These are phyloP conservation scores for Thelonectria olida DNA, from an alignment of 2,329 filamentous ascomycete species.

Conservation along the genomic window DNA sequence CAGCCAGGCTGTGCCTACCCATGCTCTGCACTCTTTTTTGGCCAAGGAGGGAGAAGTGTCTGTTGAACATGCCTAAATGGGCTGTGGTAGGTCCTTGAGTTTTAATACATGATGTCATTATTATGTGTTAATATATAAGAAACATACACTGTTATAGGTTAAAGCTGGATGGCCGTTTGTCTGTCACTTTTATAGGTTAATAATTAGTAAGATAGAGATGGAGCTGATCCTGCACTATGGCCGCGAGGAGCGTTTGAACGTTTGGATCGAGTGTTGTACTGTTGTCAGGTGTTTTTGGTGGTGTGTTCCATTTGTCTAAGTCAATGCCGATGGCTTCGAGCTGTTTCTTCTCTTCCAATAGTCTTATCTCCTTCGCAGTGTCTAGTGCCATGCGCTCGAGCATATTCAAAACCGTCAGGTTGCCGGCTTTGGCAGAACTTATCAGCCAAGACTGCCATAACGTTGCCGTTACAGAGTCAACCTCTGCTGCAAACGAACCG, in stretches of 20 bases:
- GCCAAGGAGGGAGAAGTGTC: too few relatives aligned
- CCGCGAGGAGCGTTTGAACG: not conserved
- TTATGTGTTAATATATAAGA: too few relatives aligned
- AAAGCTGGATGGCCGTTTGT: too few relatives aligned
- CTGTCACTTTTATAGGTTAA: too few relatives aligned
- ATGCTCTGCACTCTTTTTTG: too few relatives aligned
- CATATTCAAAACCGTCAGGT: not conserved
- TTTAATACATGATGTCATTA: too few relatives aligned
- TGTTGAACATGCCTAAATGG: too few relatives aligned
- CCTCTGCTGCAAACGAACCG: not conserved
- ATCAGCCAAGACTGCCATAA: not conserved
- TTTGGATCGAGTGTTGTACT: not conserved
- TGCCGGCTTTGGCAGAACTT: not conserved
- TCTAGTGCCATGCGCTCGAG: not conserved
- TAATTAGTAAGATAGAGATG: too few relatives aligned
- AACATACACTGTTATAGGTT: too few relatives aligned
- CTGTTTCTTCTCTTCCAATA: not conserved
- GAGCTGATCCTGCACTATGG: not conserved
- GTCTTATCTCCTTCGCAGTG: not conserved
- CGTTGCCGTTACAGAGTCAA: not conserved
- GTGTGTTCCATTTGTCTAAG: not conserved
- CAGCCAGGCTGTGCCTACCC: too few relatives aligned
- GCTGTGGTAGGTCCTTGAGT: too few relatives aligned
- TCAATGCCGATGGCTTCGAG: not conserved
- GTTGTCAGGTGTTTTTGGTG: not conserved